phyloP scores from a whole-genome alignment of 2,329 filamentous ascomycete species.

The Xylariaceae sp. region DNA sequence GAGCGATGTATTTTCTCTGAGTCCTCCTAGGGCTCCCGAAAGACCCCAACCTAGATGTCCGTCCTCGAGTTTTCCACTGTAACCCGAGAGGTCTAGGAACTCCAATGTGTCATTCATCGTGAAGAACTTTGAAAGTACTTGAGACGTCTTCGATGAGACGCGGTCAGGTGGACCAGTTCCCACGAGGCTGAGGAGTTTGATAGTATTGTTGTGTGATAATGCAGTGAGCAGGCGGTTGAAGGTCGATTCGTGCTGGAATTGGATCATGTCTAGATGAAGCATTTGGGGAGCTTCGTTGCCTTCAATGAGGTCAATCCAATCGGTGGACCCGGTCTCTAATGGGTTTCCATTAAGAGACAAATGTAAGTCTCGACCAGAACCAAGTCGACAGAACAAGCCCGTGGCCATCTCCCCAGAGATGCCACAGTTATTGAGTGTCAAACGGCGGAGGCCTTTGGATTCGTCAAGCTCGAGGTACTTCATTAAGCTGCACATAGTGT shows the following conservation, averaged over 20 bases:
- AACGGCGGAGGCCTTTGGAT: constrained; percentile 41
- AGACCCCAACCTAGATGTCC: constrained; percentile 54
- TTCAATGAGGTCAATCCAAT: constrained; percentile 47
- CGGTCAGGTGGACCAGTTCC: constrained; percentile 51
- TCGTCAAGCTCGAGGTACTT: constrained; percentile 42
- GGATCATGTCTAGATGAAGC: constrained; percentile 56
- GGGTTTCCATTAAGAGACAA: constrained; percentile 52
- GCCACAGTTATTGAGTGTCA: constrained; percentile 52
- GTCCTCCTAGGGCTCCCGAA: constrained; percentile 47
- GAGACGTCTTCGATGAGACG: constrained; percentile 45
- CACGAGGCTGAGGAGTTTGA: constrained; percentile 52
- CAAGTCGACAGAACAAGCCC: constrained; percentile 50
- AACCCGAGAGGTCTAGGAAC: constrained; percentile 57
- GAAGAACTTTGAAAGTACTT: constrained; percentile 50
- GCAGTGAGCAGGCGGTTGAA: constrained; percentile 51
- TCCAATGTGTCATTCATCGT: constrained; percentile 48
- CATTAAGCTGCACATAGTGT: constrained; percentile 46
- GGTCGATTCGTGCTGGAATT: constrained; percentile 50
- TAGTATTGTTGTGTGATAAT: constrained; percentile 48
- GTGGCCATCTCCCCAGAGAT: constrained; percentile 50
- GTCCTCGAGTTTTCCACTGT: constrained; percentile 56
- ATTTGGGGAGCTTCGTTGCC: constrained; percentile 48
- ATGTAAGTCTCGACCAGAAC: constrained; percentile 45
- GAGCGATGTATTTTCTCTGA: constrained; percentile 43
- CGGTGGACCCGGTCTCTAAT: constrained; percentile 50